These are phyloP conservation scores for Nannochloropsis limnetica DNA, from an alignment of 352 stramenopile genomes.

Conservation along the genomic window DNA sequence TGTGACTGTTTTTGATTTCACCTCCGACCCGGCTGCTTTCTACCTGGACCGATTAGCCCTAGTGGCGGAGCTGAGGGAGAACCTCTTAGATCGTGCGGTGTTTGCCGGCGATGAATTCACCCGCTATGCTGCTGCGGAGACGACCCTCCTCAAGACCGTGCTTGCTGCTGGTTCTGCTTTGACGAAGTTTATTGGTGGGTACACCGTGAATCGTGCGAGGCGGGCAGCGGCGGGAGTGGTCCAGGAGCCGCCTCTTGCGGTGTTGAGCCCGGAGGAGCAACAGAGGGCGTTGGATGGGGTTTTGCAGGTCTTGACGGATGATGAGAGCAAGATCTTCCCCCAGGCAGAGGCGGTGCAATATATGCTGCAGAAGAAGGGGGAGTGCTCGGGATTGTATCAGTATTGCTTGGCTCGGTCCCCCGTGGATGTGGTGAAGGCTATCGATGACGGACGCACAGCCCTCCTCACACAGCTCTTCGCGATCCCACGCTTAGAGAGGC, in stretches of 20 bases:
- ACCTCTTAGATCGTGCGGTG: conserved; percentile 44
- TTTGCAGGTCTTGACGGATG: conserved; percentile 38
- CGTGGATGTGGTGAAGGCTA: conserved; percentile 40
- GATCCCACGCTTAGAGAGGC: background rate
- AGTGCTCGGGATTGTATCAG: conserved; percentile 42
- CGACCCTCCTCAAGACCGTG: conserved; percentile 41
- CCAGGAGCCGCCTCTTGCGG: conserved; percentile 36
- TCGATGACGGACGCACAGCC: background rate
- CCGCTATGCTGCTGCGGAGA: conserved; percentile 38
- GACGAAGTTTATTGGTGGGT: conserved; percentile 33
- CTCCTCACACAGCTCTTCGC: conserved; percentile 12
- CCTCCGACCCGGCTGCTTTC: conserved; percentile 46
- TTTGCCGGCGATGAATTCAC: conserved; percentile 43
- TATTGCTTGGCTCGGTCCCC: conserved; percentile 46
- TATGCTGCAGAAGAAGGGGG: conserved; percentile 35
- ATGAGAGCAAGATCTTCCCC: conserved; percentile 42
- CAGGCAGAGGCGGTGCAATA: conserved; percentile 29
- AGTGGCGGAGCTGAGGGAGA: conserved; percentile 46
- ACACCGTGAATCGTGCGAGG: conserved; percentile 36
- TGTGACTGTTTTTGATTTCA: conserved; percentile 48
- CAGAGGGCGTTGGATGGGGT: conserved; percentile 42
- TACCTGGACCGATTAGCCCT: conserved; percentile 47
- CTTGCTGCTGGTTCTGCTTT: background rate
- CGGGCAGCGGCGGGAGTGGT: conserved; percentile 40
- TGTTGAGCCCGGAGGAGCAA: conserved; percentile 40